Evolutionary conservation across 1,284 basidiomycete genomes (phyloP).

Genomic region (Cryptococcus jaspeensis): DNA sequence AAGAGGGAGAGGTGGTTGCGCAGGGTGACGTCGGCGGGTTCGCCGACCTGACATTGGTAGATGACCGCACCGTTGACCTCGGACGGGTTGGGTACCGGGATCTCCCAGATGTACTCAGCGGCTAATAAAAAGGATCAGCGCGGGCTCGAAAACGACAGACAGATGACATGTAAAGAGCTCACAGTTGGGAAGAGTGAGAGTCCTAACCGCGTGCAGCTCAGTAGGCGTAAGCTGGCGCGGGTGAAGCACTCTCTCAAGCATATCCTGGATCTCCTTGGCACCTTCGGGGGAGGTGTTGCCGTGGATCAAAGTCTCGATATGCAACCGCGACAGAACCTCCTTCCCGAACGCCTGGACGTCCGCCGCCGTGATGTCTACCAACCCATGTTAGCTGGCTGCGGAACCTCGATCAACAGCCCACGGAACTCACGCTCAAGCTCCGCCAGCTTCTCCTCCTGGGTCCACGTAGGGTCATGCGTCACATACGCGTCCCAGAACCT

Average conservation of each 20-base stretch:
- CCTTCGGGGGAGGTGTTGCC: constrained; percentile 87
- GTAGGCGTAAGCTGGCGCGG: constrained; percentile 60
- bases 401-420: background rate
- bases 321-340: constrained; percentile 65
- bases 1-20: constrained; percentile 51
- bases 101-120: constrained; percentile 68
- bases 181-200: constrained; percentile 69
- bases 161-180: constrained; percentile 18
- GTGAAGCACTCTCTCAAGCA: constrained; percentile 67
- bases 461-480: constrained; percentile 72
- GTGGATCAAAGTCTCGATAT: constrained; percentile 73
- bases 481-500: constrained; percentile 75
- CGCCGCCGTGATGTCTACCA: constrained; percentile 64
- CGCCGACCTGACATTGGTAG: constrained; percentile 69
- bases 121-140: constrained; percentile 51
- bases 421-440: constrained; percentile 70
- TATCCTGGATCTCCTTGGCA: constrained; percentile 69
- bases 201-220: constrained; percentile 61
- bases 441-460: constrained; percentile 72
- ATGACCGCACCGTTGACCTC: constrained; percentile 83
- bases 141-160: background rate
- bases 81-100: constrained; percentile 75
- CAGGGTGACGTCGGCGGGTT: constrained; percentile 56
- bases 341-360: constrained; percentile 70
- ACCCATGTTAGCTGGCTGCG: constrained; percentile 1